Conservation (phyloP, 192 early-diverging fungal species). For the Coemansia sp. region DNA sequence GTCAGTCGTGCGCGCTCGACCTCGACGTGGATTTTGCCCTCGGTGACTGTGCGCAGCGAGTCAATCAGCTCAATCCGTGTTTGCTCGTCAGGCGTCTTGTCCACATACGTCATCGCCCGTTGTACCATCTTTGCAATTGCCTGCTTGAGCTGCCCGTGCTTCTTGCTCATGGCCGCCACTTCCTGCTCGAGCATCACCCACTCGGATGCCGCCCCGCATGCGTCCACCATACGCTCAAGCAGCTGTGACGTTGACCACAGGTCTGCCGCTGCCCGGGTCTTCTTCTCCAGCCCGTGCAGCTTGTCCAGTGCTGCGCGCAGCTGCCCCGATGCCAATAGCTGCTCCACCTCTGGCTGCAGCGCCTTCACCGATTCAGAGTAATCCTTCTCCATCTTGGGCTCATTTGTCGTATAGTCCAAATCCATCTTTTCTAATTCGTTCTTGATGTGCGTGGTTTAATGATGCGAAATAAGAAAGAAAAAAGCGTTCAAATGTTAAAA, state of each 20-base stretch:
- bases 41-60: constrained; percentile 90
- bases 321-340: constrained; percentile 65
- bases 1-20: constrained; percentile 96
- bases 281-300: constrained; percentile 87
- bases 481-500: too few relatives aligned
- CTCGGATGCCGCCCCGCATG: constrained; percentile 71
- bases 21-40: constrained; percentile 99
- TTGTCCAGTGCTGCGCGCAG: constrained; percentile 86
- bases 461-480: too few relatives aligned
- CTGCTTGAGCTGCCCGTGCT: constrained; percentile 94
- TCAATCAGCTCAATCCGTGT: constrained; percentile 91
- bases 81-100: constrained; percentile 77
- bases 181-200: constrained; percentile 93
- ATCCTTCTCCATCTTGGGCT: constrained; percentile 91
- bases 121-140: constrained; percentile 96
- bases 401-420: constrained; percentile 37
- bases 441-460: too few relatives aligned
- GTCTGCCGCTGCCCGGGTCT: constrained; percentile 90
- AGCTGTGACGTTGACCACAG: constrained; percentile 84
- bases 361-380: constrained; percentile 76
- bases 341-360: constrained; percentile 77
- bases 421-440: constrained; percentile 24
- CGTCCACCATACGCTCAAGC: constrained; percentile 73
- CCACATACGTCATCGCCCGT: constrained; percentile 84
- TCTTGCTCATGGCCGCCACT: constrained; percentile 90